phyloP scores from a whole-genome alignment of 768 basidiomycete genomes.

The Collybia nuda region DNA sequence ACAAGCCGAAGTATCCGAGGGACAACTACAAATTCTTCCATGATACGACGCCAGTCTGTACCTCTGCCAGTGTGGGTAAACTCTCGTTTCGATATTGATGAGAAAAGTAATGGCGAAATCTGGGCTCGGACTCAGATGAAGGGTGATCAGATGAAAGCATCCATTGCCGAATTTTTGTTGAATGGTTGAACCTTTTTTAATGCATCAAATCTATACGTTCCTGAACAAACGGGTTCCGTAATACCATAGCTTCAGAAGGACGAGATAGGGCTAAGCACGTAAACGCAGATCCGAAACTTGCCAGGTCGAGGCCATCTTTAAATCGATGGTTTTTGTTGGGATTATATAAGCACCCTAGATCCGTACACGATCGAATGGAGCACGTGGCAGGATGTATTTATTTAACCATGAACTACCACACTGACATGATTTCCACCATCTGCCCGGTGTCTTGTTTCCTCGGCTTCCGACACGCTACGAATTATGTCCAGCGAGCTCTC shows the following conservation, averaged over 20 bases:
- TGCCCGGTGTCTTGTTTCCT: too few species aligned
- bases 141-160: constrained; percentile 28
- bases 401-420: constrained; percentile 2
- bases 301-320: not conserved
- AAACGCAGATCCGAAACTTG: not conserved
- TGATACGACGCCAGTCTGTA: constrained; percentile 8
- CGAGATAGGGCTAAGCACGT: not conserved
- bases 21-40: constrained; percentile 12
- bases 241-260: too few species aligned
- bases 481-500: constrained; percentile 19
- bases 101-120: constrained; percentile 20
- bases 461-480: not conserved
- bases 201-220: not conserved
- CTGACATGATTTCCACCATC: not conserved
- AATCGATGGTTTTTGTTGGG: not conserved
- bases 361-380: not conserved
- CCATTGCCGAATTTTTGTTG: constrained; percentile 41
- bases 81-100: constrained; percentile 4
- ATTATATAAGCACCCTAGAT: not conserved
- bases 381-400: constrained; percentile 6
- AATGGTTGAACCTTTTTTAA: constrained; percentile 17
- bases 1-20: constrained; percentile 53
- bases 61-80: constrained; percentile 37
- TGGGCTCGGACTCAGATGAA: constrained; percentile 28
- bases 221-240: not conserved